Conservation (phyloP, 2,329 filamentous ascomycete species). For the Xenosphaeropsis pyriputrescens region DNA sequence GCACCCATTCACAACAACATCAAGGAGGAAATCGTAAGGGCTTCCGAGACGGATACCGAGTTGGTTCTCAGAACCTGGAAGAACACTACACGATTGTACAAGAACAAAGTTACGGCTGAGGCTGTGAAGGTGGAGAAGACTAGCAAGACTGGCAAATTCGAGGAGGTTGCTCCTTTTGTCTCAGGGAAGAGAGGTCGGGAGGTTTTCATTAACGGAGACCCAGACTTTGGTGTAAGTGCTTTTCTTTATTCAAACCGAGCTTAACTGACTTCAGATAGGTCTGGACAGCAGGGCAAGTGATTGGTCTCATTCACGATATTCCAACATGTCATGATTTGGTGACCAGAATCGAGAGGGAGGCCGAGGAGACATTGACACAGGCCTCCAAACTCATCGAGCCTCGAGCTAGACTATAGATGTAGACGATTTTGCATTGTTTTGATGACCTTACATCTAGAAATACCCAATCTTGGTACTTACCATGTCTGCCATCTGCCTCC, state of each 20-base stretch:
- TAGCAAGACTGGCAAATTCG: slow-evolving; percentile 74
- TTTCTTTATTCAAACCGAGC: slow-evolving; percentile 1
- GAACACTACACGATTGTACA: slow-evolving; percentile 80
- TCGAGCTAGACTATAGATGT: slow-evolving; percentile 31
- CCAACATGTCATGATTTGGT: slow-evolving; percentile 59
- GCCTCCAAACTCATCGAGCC: slow-evolving; percentile 39
- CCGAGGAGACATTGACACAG: slow-evolving; percentile 48
- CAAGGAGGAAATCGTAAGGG: slow-evolving; percentile 81
- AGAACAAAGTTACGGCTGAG: slow-evolving; percentile 74
- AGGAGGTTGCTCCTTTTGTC: slow-evolving; percentile 74
- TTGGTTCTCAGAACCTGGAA: slow-evolving; percentile 81
- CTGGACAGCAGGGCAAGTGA: slow-evolving; percentile 95
- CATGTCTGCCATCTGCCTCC: too few relatives aligned
- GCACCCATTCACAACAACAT: slow-evolving; percentile 86
- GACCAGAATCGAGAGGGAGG: slow-evolving; percentile 63
- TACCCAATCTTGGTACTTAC: background rate
- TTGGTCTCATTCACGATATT: slow-evolving; percentile 74
- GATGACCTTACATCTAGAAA: background rate
- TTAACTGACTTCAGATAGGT: slow-evolving; percentile 36
- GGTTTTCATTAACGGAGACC: slow-evolving; percentile 86
- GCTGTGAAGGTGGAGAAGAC: slow-evolving; percentile 73
- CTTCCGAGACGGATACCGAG: slow-evolving; percentile 81
- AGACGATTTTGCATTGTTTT: background rate
- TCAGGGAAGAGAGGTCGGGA: slow-evolving; percentile 82
- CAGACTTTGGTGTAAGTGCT: slow-evolving; percentile 67